phyloP scores from a whole-genome alignment of 352 stramenopile species.

The Phytophthora tubulina region DNA sequence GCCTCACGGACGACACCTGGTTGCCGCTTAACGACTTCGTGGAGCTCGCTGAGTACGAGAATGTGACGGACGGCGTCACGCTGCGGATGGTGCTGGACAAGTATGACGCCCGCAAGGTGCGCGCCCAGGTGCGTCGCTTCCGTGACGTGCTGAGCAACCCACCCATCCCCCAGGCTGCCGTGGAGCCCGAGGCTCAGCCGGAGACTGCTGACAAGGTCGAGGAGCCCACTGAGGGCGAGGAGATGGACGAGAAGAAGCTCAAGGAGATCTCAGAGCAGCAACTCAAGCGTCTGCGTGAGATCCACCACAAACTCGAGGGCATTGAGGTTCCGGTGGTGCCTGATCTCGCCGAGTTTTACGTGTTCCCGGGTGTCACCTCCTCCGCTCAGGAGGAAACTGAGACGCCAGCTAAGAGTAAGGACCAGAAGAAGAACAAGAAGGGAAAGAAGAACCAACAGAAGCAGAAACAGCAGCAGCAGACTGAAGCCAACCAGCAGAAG shows the following conservation, averaged over 20 bases:
- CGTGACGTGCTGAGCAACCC: slow-evolving; percentile 86
- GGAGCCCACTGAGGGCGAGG: slow-evolving; percentile 22
- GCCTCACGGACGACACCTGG: slow-evolving; percentile 40
- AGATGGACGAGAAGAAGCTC: slow-evolving; percentile 62
- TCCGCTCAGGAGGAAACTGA: slow-evolving; percentile 26
- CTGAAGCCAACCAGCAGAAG: slow-evolving; percentile 43
- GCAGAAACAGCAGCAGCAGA: slow-evolving; percentile 37
- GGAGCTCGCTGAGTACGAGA: slow-evolving; percentile 86
- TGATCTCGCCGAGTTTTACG: slow-evolving; percentile 79
- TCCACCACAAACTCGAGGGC: slow-evolving; percentile 85
- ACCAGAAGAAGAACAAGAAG: slow-evolving; percentile 54
- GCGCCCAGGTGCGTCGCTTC: slow-evolving; percentile 84
- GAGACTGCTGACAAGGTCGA: slow-evolving; percentile 34
- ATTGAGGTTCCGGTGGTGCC: slow-evolving; percentile 73
- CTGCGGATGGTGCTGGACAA: slow-evolving; percentile 89
- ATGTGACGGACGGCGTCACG: slow-evolving; percentile 65
- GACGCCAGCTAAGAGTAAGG: slow-evolving; percentile 42
- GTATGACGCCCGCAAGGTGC: slow-evolving; percentile 89
- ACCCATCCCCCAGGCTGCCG: slow-evolving; percentile 70
- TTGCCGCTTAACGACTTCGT: slow-evolving; percentile 85
- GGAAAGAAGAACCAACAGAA: slow-evolving; percentile 51
- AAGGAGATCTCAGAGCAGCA: slow-evolving; percentile 86
- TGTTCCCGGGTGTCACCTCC: slow-evolving; percentile 37
- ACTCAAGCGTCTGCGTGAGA: slow-evolving; percentile 80
- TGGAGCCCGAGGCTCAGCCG: slow-evolving; percentile 36